Percentiles rank a stretch among this genome's conserved stretches.
phyloP scores from a whole-genome alignment of 495 filamentous ascomycete species.

The Annulohypoxylon moriforme region DNA sequence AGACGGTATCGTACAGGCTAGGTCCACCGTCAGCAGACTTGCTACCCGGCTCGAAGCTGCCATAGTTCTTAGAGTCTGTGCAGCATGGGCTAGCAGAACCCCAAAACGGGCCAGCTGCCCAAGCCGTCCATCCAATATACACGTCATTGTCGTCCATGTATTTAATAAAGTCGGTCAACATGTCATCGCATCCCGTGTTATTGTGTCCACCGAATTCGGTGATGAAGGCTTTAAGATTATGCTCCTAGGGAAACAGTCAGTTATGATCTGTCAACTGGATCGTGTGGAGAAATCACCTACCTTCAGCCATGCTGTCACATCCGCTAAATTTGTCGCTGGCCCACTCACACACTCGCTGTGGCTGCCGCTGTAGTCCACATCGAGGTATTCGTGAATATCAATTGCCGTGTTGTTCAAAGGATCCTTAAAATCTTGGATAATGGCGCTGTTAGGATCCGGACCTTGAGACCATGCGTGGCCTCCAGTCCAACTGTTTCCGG shows the following conservation, averaged over 20 bases:
- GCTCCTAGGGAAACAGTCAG: conserved; percentile 34
- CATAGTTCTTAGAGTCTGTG: conserved; percentile 55
- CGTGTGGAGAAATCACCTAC: conserved; percentile 10
- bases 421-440: conserved; percentile 58
- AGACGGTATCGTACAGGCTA: conserved; percentile 59
- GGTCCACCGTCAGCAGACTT: conserved; percentile 57
- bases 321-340: conserved; percentile 54
- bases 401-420: conserved; percentile 61
- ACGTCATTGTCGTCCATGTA: conserved; percentile 62
- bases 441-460: conserved; percentile 56
- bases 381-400: conserved; percentile 66
- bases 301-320: conserved; percentile 61
- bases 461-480: conserved; percentile 62
- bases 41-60: conserved; percentile 60
- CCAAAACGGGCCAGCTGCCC: conserved; percentile 65
- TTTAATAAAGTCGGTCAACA: conserved; percentile 58
- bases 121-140: conserved; percentile 66
- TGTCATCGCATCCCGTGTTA: conserved; percentile 58
- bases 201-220: conserved; percentile 65
- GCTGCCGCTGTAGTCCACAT: conserved; percentile 60
- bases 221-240: conserved; percentile 64
- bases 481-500: conserved; percentile 62
- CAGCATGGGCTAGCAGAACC: conserved; percentile 60
- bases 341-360: conserved; percentile 55
- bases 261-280: neutral